A percentile compares a stretch with the other conserved stretches of the same genome.
phyloP scores from a whole-genome alignment of 2,329 filamentous ascomycete genomes.

The Penicillium sp. region DNA sequence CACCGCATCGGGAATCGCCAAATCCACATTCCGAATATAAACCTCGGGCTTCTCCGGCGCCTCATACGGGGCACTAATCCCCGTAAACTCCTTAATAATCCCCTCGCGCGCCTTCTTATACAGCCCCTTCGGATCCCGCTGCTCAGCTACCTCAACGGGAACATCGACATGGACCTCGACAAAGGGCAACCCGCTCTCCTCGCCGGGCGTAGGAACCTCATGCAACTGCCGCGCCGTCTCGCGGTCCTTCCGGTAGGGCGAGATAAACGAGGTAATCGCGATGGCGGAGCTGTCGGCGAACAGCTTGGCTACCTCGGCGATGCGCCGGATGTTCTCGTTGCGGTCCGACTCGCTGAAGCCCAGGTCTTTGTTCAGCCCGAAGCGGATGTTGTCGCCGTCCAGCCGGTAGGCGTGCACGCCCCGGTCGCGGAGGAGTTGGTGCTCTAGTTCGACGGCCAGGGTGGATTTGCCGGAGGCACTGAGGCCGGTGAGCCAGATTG shows the following conservation, averaged over 20 bases:
- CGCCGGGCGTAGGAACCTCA: constrained; percentile 59
- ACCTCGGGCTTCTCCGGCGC: constrained; percentile 83
- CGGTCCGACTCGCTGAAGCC: constrained; percentile 91
- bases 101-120: constrained; percentile 96
- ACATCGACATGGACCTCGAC: constrained; percentile 94
- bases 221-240: constrained; percentile 81
- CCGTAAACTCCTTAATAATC: constrained; percentile 96
- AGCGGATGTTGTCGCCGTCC: constrained; percentile 97
- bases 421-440: constrained; percentile 77
- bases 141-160: constrained; percentile 85
- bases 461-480: constrained; percentile 97
- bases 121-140: constrained; percentile 93
- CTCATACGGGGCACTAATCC: constrained; percentile 94
- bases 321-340: constrained; percentile 96
- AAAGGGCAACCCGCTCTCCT: constrained; percentile 72
- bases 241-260: constrained; percentile 86
- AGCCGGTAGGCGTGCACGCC: constrained; percentile 85
- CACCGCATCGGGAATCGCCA: constrained; percentile 85
- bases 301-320: constrained; percentile 94
- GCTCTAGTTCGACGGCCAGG: constrained; percentile 93
- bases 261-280: constrained; percentile 95
- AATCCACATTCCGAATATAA: constrained; percentile 78
- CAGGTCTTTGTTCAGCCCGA: constrained; percentile 96
- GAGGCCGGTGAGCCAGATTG: constrained; percentile 96
- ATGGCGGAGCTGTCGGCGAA: constrained; percentile 89